phyloP scores from a whole-genome alignment of 768 basidiomycete species.

The Cystoderma amianthinum region DNA sequence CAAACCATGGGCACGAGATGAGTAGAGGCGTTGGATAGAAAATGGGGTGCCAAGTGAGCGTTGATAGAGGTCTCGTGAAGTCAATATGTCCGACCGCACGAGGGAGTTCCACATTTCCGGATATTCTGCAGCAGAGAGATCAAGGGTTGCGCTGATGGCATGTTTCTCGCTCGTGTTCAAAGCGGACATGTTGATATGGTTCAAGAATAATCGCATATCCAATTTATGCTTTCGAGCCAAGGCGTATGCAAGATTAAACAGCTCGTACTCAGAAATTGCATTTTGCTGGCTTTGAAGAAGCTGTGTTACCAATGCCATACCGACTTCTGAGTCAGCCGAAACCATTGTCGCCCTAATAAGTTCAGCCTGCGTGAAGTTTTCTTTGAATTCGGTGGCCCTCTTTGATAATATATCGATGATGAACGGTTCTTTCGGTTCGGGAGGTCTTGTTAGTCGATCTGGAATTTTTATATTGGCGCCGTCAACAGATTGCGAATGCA shows the following conservation, averaged over 20 bases:
- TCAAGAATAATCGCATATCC: slow-evolving; percentile 36
- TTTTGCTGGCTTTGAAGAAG: slow-evolving; percentile 45
- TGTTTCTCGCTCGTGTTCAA: slow-evolving; percentile 48
- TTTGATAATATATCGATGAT: slow-evolving; percentile 47
- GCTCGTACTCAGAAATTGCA: slow-evolving; percentile 54
- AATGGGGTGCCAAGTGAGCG: slow-evolving; percentile 45
- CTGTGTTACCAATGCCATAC: slow-evolving; percentile 30
- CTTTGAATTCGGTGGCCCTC: slow-evolving; percentile 37
- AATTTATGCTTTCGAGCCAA: slow-evolving; percentile 38
- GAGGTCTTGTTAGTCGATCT: slow-evolving; percentile 44
- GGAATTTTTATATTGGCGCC: slow-evolving; percentile 57
- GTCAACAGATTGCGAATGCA: slow-evolving; percentile 67
- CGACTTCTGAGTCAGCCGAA: slow-evolving; percentile 25
- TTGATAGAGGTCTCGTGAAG: slow-evolving; percentile 40
- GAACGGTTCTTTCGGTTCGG: slow-evolving; percentile 34
- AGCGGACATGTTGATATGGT: slow-evolving; percentile 51
- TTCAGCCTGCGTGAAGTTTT: slow-evolving; percentile 26
- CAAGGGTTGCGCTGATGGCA: slow-evolving; percentile 35
- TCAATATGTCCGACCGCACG: slow-evolving; percentile 53
- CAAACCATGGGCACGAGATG: slow-evolving; percentile 43
- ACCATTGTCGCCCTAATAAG: slow-evolving; percentile 14
- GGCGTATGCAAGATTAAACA: slow-evolving; percentile 42
- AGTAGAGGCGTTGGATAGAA: slow-evolving; percentile 54
- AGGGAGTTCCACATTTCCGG: slow-evolving; percentile 60
- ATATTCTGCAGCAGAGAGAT: slow-evolving; percentile 30